Conservation (phyloP, 108 stramenopile species). For the Nitzschia palea region DNA sequence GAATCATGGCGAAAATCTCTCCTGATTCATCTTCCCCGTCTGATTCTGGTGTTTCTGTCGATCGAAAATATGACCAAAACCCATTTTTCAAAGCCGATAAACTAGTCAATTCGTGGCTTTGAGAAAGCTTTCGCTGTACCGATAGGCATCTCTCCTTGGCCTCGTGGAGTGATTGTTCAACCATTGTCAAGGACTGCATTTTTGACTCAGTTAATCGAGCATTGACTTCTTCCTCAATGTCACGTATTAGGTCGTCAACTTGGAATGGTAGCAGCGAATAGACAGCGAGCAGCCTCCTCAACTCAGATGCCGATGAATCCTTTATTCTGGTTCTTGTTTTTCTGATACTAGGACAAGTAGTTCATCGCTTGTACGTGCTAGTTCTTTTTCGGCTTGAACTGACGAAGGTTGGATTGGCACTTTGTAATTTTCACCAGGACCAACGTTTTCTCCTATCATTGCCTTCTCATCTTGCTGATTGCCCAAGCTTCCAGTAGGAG, state of each 20-base stretch:
- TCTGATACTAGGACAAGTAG: not conserved
- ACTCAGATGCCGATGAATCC: slow-evolving; percentile 23
- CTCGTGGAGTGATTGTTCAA: slow-evolving; percentile 17
- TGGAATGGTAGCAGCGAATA: slow-evolving; percentile 43
- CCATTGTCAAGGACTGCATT: not conserved
- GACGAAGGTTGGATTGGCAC: slow-evolving; percentile 2
- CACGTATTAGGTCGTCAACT: slow-evolving; percentile 35
- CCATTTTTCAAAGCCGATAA: slow-evolving; percentile 18
- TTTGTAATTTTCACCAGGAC: not conserved
- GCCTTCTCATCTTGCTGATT: not conserved
- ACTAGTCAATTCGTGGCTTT: slow-evolving; percentile 4
- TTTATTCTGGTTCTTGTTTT: not conserved
- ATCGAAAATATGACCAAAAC: slow-evolving; percentile 10
- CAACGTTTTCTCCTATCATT: not conserved
- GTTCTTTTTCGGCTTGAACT: not conserved
- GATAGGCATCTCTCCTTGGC: slow-evolving; percentile 8
- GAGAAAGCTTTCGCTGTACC: slow-evolving; percentile 18
- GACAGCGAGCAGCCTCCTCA: slow-evolving; percentile 28
- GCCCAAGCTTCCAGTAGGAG: not conserved
- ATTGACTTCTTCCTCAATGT: slow-evolving; percentile 11
- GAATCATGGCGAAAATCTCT: slow-evolving; percentile 24
- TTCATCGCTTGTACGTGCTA: not conserved
- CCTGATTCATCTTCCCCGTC: slow-evolving; percentile 8
- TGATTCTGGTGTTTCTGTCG: not conserved
- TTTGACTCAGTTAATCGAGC: not conserved